Evolutionary conservation across 352 stramenopile genomes (phyloP), one percentile per base, ranked within the genome.

Genomic region (Blastocystis sp.): DNA sequence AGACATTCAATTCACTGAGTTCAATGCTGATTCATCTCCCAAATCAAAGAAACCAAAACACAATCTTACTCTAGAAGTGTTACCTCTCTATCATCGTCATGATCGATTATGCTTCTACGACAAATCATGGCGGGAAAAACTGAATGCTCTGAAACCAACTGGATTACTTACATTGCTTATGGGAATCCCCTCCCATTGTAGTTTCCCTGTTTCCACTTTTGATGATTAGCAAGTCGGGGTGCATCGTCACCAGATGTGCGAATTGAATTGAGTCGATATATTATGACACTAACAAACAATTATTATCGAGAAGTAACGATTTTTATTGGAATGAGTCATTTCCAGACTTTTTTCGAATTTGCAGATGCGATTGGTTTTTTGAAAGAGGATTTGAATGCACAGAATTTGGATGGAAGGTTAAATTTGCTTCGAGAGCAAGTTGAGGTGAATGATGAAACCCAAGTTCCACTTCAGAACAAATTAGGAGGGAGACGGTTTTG

Each of bases 311-410:
- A 84, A 64, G 73, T 84, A 40, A 11, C 9, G 40, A 9, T 48
- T 24, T 69, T 66, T n/a, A n/a, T 24, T 19, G n/a, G 22, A 0
- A 30, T 27, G 15, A 33, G 19, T 54, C 24, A 33, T 27, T 56
- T 84, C n/a, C 33, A 84, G 73, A 84, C 48, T 30, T 84, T 84
- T 27, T 84, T 68, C 33, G 73, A 84, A 51, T 69, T 84, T 42
- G 48, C 73, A 6, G 73, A 84, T 44, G 17, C 53, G 4, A 69
- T 84, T 42, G 73, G 73, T 9, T 84, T 84, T 44, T 44, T 84
- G 24, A 58, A 60, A n/a, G 73, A 84, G 24, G 73, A 84, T 48
- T 44, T 84, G 51, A 2, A 30, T 27, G n/a, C 51, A 2, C 48
- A 84, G 22, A 27, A 40, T n/a, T 24, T 84, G 27, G 22, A 53